Evolutionary conservation across 108 stramenopile species (phyloP).

Genomic region (Stephanodiscus minutulus): DNA sequence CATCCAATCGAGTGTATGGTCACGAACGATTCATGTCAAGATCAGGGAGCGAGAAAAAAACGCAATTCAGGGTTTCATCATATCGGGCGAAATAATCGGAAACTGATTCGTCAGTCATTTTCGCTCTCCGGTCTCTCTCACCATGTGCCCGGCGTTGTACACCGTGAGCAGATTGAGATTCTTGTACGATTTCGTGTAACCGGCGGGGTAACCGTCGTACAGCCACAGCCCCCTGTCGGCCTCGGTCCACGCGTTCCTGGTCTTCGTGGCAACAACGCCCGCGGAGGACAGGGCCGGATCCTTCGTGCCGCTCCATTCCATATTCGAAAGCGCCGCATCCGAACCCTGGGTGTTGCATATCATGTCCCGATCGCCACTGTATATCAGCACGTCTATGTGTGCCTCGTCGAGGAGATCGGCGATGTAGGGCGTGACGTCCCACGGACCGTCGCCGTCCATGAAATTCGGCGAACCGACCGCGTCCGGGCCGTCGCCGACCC

Average conservation of each 20-base stretch:
- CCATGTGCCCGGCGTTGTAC: slow-evolving; percentile 10
- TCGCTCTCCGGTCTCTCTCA: neutral
- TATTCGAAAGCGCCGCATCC: neutral
- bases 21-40: no score
- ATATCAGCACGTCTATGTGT: neutral
- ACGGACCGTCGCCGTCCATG: slow-evolving; percentile 2
- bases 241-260: neutral
- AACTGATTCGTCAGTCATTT: no score
- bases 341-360: slow-evolving; percentile 7
- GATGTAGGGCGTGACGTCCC: slow-evolving; percentile 11
- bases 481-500: neutral
- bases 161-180: slow-evolving; percentile 7
- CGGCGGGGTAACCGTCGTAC: neutral
- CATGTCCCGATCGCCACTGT: slow-evolving; percentile 18
- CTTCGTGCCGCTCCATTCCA: slow-evolving; percentile 4
- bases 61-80: no score
- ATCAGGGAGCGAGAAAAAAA: no score
- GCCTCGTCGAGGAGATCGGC: slow-evolving; percentile 5
- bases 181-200: slow-evolving; percentile 9
- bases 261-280: no score
- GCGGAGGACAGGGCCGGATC: neutral
- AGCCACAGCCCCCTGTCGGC: neutral
- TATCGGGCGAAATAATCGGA: no score
- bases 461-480: neutral
- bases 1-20: no score